Percentiles rank a stretch among this genome's conserved stretches.
Evolutionary conservation across 2,329 filamentous ascomycete species (phyloP).

Genomic region (Diaporthe eres): DNA sequence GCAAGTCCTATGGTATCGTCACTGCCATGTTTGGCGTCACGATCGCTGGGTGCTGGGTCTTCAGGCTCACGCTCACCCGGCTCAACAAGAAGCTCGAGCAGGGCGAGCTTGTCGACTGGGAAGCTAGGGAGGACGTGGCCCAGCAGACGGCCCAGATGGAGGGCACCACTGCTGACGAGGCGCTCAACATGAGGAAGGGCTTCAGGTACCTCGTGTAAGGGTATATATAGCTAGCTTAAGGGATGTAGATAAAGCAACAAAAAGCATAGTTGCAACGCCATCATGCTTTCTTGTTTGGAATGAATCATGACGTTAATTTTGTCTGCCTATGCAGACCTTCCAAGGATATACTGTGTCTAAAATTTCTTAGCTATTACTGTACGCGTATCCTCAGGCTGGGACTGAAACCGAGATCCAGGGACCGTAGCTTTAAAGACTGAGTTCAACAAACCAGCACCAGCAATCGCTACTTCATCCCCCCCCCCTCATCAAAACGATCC

Average conservation of each 20-base stretch:
- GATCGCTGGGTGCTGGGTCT: slow-evolving; percentile 64
- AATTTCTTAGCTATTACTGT: not conserved
- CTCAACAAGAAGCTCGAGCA: slow-evolving; percentile 64
- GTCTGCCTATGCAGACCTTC: not conserved
- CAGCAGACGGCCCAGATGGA: slow-evolving; percentile 57
- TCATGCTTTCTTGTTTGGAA: not conserved
- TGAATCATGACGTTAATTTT: not conserved
- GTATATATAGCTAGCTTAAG: not conserved
- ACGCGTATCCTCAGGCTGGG: not conserved
- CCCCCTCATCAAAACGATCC: not conserved
- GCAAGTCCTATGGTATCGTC: slow-evolving; percentile 76
- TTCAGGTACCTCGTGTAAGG: slow-evolving; percentile 62
- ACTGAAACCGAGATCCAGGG: not conserved
- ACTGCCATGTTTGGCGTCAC: slow-evolving; percentile 75
- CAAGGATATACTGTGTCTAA: not conserved
- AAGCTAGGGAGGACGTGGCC: slow-evolving; percentile 54
- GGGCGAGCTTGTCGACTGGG: slow-evolving; percentile 56
- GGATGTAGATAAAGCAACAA: slow-evolving; percentile 8
- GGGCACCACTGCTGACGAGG: slow-evolving; percentile 59
- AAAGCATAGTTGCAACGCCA: not conserved
- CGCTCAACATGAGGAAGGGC: slow-evolving; percentile 60
- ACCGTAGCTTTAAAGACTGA: not conserved
- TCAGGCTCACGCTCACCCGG: slow-evolving; percentile 61
- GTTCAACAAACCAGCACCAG: not conserved
- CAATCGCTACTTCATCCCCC: not conserved